A percentile compares a stretch with the other conserved stretches of the same genome.
Conservation (phyloP, 345 rosid genomes). For the Salix suchowensis region DNA sequence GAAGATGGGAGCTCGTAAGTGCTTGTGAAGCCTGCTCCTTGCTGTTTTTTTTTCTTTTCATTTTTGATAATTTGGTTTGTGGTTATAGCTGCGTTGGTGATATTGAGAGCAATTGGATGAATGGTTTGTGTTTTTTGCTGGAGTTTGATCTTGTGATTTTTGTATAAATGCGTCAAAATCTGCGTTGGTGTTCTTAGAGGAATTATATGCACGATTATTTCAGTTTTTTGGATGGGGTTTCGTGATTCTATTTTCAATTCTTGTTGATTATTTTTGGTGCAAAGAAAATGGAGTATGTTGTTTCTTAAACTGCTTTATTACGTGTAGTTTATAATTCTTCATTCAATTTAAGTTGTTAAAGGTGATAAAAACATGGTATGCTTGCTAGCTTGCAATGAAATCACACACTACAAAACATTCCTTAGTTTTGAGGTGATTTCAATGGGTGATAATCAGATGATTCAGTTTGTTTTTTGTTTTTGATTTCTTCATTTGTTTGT, state of each 20-base stretch:
- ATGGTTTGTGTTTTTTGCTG: background rate
- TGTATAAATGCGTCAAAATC: background rate
- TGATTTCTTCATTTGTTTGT: background rate
- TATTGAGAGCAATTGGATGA: background rate
- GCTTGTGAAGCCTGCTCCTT: background rate
- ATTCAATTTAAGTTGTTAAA: background rate
- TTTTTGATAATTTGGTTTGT: background rate
- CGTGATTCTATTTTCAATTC: background rate
- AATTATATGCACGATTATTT: background rate
- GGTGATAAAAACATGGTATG: background rate
- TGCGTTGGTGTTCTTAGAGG: background rate
- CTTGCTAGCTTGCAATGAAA: background rate
- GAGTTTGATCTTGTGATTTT: no score
- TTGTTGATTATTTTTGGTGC: background rate
- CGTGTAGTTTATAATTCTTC: background rate
- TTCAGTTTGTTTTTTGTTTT: background rate
- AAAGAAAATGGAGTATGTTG: background rate
- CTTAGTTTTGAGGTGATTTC: background rate
- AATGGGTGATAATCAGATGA: background rate
- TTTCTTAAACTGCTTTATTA: background rate
- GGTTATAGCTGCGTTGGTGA: background rate
- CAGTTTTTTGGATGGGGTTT: background rate
- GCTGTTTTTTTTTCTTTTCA: background rate
- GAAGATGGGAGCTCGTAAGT: conserved; percentile 79
- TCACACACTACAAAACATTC: background rate